Percentiles rank a stretch among this genome's conserved stretches.
Evolutionary conservation across 257 asterid species (phyloP).

Genomic region (Nicotiana sylvestris): DNA sequence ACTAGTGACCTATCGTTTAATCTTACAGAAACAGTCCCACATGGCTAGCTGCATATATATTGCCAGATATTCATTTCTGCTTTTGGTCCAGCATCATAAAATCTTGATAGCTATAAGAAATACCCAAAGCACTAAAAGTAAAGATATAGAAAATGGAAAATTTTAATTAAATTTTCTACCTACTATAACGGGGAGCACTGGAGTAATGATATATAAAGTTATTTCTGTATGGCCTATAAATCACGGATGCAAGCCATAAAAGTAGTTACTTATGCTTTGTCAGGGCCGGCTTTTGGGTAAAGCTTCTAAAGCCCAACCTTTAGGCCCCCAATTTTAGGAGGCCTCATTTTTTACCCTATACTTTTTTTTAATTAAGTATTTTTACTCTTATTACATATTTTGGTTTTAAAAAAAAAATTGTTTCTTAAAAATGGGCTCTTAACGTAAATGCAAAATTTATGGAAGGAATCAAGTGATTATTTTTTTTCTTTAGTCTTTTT

Average conservation of each 20-base stretch:
- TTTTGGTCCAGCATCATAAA: conserved; percentile 9
- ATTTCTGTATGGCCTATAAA: fast-evolving
- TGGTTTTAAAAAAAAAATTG: too few relatives aligned
- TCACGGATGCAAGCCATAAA: fast-evolving
- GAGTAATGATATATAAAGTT: too few relatives aligned
- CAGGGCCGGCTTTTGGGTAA: too few relatives aligned
- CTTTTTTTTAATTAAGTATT: too few relatives aligned
- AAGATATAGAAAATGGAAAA: neutral
- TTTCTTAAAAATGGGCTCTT: too few relatives aligned
- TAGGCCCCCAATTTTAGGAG: too few relatives aligned
- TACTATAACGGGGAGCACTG: neutral
- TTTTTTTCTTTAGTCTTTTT: too few relatives aligned
- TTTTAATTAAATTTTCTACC: neutral
- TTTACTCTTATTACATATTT: too few relatives aligned
- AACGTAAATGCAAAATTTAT: too few relatives aligned
- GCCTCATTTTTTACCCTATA: too few relatives aligned
- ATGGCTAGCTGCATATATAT: neutral
- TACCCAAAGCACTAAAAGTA: neutral
- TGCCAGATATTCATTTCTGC: conserved; percentile 5
- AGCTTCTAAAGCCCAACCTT: too few relatives aligned
- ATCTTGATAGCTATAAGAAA: neutral
- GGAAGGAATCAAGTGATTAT: too few relatives aligned
- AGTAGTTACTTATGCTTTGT: fast-evolving
- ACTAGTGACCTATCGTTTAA: neutral
- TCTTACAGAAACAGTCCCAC: conserved; percentile 6